Conservation (phyloP, 23 red algal species). For the Cyanidium caldarium region DNA sequence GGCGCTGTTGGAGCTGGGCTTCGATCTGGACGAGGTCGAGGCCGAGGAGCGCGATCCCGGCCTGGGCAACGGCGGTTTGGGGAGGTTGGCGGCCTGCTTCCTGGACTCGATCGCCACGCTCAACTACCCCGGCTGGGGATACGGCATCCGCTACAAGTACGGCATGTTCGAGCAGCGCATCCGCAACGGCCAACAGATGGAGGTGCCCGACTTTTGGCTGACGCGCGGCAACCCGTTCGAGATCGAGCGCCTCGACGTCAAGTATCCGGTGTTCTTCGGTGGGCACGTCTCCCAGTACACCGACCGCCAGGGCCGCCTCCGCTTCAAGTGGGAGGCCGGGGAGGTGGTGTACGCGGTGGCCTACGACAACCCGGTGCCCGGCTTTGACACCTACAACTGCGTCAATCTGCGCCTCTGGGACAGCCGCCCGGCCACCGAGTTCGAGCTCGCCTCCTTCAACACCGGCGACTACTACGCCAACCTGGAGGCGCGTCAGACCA, state of each 20-base stretch:
- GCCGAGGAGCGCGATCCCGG: constrained; percentile 88
- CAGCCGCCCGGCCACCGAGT: constrained; percentile 79
- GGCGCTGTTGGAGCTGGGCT: constrained; percentile 69
- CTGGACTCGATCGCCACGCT: constrained; percentile 96
- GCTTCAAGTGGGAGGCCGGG: constrained; percentile 42
- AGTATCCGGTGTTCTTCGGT: constrained; percentile 84
- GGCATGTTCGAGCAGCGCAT: constrained; percentile 98
- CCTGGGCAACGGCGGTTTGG: constrained; percentile 89
- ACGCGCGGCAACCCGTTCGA: constrained; percentile 92
- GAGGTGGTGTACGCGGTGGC: constrained; percentile 79
- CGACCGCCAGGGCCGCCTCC: constrained; percentile 17
- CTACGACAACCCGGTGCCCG: constrained; percentile 94
- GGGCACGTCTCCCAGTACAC: constrained; percentile 51
- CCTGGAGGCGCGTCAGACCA: constrained; percentile 52
- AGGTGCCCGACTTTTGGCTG: constrained; percentile 98
- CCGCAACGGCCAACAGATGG: constrained; percentile 73
- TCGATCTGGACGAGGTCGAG: constrained; percentile 54
- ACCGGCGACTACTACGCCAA: constrained; percentile 87
- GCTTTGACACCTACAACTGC: constrained; percentile 97
- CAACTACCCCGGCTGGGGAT: constrained; percentile 98
- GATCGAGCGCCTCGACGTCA: constrained; percentile 96
- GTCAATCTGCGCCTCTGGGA: constrained; percentile 86
- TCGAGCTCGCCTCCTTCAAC: constrained; percentile 88
- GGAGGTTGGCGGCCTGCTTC: constrained; percentile 91
- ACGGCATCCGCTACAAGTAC: constrained; percentile 99